Conservation (phyloP, 495 filamentous ascomycete genomes). For the Xylaria flabelliformis region DNA sequence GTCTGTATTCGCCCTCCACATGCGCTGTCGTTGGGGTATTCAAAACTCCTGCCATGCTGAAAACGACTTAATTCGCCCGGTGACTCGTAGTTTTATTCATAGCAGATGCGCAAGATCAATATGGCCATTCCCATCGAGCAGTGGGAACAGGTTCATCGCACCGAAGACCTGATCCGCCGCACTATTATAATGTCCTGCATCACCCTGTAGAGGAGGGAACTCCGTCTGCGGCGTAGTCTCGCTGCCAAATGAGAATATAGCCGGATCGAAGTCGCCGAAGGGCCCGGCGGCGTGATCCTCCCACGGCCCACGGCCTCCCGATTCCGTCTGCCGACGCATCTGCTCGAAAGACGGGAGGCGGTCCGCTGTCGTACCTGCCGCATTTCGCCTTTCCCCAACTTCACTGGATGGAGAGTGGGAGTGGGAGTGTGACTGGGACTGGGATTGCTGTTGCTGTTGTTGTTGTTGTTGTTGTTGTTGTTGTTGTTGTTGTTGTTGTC, state of each 20-base stretch:
- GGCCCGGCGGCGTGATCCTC: conserved; percentile 8
- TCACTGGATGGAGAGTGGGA: neutral
- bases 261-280: conserved; percentile 38
- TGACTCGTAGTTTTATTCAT: conserved; percentile 22
- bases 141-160: conserved; percentile 51
- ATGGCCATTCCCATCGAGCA: conserved; percentile 51
- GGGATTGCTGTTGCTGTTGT: neutral
- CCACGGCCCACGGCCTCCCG: neutral
- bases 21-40: neutral
- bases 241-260: conserved; percentile 34
- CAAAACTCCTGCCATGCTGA: neutral
- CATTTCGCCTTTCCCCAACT: neutral
- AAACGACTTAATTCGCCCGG: neutral
- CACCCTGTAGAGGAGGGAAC: conserved; percentile 21
- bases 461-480: conserved; percentile 4
- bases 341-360: neutral
- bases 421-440: neutral
- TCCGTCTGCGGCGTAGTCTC: conserved; percentile 25
- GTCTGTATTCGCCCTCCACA: neutral
- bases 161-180: conserved; percentile 47
- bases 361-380: neutral
- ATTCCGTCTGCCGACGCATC: neutral
- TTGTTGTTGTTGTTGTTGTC: neutral
- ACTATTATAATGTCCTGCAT: conserved; percentile 27
- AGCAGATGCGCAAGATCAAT: conserved; percentile 53